phyloP scores from a whole-genome alignment of 2,329 filamentous ascomycete species.

The Sclerotinia subarctica region DNA sequence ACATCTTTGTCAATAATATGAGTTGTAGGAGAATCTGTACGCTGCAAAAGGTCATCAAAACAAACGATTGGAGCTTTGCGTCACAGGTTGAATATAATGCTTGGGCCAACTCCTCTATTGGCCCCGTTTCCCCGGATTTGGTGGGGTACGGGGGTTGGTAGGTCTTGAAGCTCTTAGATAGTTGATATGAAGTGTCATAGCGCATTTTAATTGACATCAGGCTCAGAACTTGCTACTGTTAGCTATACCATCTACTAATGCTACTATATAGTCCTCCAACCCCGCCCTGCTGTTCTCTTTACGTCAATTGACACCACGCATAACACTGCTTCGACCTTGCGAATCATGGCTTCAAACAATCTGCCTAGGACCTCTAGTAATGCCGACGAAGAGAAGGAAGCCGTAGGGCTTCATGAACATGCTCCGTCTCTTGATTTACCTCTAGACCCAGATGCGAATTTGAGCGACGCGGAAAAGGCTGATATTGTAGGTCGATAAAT shows the following conservation, averaged over 20 bases:
- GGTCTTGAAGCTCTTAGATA: background rate
- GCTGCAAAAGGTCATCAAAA: background rate
- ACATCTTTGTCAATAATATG: background rate
- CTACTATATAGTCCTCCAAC: background rate
- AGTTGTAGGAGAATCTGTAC: background rate
- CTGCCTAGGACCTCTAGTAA: background rate
- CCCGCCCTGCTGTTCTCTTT: background rate
- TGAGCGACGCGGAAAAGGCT: slow-evolving; percentile 60
- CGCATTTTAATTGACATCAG: background rate
- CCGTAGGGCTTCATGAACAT: background rate
- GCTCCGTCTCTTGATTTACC: slow-evolving; percentile 20
- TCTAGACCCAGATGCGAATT: slow-evolving; percentile 59
- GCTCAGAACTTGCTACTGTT: background rate
- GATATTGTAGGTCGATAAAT: slow-evolving; percentile 49
- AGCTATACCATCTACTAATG: background rate
- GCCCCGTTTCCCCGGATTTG: background rate
- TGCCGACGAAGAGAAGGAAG: slow-evolving; percentile 19
- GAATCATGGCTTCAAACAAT: slow-evolving; percentile 5
- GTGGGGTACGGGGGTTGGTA: background rate
- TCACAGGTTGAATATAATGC: background rate
- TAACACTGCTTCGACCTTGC: background rate
- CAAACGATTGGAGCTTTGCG: background rate
- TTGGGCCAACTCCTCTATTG: background rate
- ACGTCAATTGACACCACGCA: background rate
- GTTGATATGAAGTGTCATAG: background rate